Evolutionary conservation across 257 asterid genomes (phyloP).

Genomic region (Capsicum chinense): DNA sequence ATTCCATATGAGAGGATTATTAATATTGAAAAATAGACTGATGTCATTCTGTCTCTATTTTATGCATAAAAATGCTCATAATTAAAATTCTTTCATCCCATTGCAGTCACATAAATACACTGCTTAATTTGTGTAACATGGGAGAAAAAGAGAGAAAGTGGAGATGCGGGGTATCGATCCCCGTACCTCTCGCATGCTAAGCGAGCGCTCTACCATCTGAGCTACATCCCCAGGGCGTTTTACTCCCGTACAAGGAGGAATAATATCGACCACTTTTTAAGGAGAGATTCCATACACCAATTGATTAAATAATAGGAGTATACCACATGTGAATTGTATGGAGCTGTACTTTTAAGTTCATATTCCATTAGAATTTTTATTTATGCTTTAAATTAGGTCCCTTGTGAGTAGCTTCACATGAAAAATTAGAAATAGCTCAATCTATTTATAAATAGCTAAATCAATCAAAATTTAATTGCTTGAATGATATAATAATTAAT

Average conservation of each 20-base stretch:
- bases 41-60: too few relatives aligned
- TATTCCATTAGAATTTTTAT: neutral
- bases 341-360: neutral
- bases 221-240: constrained; percentile 52
- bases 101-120: too few relatives aligned
- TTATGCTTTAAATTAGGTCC: neutral
- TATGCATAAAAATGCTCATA: too few relatives aligned
- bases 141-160: constrained; percentile 7
- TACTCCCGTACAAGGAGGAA: too few relatives aligned
- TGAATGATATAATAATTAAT: neutral
- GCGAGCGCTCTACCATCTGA: constrained; percentile 68
- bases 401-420: neutral
- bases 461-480: neutral
- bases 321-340: neutral
- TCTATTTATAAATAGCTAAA: neutral
- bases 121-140: too few relatives aligned
- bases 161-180: constrained; percentile 61
- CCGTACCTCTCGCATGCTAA: constrained; percentile 56
- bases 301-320: neutral
- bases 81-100: too few relatives aligned
- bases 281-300: neutral
- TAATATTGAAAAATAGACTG: too few relatives aligned
- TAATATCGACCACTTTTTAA: too few relatives aligned
- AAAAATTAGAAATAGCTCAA: neutral
- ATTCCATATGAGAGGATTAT: too few relatives aligned